These are phyloP conservation scores for Galerina sulciceps DNA, from an alignment of 768 basidiomycete genomes.

Conservation along the genomic window DNA sequence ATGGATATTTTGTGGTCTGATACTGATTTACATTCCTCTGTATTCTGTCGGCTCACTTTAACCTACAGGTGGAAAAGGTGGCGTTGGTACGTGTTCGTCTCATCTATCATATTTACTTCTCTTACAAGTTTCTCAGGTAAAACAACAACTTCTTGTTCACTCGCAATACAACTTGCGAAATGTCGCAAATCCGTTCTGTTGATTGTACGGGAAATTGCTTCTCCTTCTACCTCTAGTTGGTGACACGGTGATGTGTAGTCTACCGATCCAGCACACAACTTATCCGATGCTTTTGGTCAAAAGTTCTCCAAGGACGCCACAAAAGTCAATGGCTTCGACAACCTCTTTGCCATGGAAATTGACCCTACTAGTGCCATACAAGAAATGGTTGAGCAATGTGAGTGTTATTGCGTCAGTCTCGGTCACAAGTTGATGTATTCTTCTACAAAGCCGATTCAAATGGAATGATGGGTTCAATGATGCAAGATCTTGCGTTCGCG, in stretches of 20 bases:
- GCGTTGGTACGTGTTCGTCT: slow-evolving; percentile 76
- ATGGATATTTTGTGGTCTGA: slow-evolving; percentile 96
- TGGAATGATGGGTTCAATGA: slow-evolving; percentile 98
- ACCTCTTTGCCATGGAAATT: slow-evolving; percentile 99
- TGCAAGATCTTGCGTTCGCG: slow-evolving; percentile 99
- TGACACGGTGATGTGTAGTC: slow-evolving; percentile 56
- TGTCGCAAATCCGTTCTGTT: slow-evolving; percentile 94
- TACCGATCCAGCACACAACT: slow-evolving; percentile 99
- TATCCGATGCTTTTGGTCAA: slow-evolving; percentile 98
- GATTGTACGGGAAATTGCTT: slow-evolving; percentile 65
- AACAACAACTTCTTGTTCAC: slow-evolving; percentile 96
- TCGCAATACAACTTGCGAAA: slow-evolving; percentile 94
- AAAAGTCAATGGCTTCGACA: slow-evolving; percentile 95
- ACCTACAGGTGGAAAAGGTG: slow-evolving; percentile 90
- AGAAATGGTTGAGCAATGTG: slow-evolving; percentile 98
- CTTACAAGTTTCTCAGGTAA: slow-evolving; percentile 62
- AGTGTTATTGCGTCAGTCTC: slow-evolving; percentile 24
- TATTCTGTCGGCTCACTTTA: slow-evolving; percentile 9
- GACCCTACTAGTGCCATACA: slow-evolving; percentile 97
- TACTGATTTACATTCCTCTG: slow-evolving; percentile 35
- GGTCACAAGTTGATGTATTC: slow-evolving; percentile 5
- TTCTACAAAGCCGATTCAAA: slow-evolving; percentile 71
- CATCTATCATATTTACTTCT: background rate
- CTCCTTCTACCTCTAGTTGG: background rate
- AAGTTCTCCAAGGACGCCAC: slow-evolving; percentile 99